Conservation (phyloP, 192 early-diverging fungal species). For the Kickxella alabastrina region DNA sequence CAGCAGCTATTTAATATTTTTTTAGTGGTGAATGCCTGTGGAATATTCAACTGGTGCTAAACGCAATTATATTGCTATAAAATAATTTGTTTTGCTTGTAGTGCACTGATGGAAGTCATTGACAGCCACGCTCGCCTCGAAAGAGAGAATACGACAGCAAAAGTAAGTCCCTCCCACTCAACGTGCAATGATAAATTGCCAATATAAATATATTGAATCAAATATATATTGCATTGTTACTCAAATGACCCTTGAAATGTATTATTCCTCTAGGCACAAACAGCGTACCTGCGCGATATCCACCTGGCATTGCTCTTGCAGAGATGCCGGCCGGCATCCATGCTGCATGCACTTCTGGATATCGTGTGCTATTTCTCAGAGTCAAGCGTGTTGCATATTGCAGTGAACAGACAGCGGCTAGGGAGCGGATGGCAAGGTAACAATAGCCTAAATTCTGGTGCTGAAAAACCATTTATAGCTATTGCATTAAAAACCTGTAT, state of each 20-base stretch:
- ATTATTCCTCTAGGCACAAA: conserved; percentile 20
- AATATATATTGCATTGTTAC: too few relatives aligned
- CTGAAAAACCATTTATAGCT: too few relatives aligned
- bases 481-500: too few relatives aligned
- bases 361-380: conserved; percentile 11
- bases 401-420: conserved; percentile 14
- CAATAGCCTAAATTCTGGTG: too few relatives aligned
- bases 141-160: conserved; percentile 7
- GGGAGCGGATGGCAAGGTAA: conserved; percentile 32
- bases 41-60: too few relatives aligned
- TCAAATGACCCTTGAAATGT: too few relatives aligned
- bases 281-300: conserved; percentile 30
- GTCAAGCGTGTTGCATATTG: conserved; percentile 1
- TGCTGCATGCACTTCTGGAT: conserved; percentile 7
- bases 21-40: too few relatives aligned
- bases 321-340: conserved; percentile 3
- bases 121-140: conserved; percentile 15
- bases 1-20: too few relatives aligned
- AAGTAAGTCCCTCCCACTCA: conserved; percentile 20
- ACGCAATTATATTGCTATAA: too few relatives aligned
- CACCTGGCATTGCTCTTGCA: conserved; percentile 32
- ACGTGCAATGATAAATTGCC: background rate
- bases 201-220: too few relatives aligned
- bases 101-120: conserved; percentile 12
- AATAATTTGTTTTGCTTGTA: too few relatives aligned